A percentile compares a stretch with the other conserved stretches of the same genome.
These are phyloP conservation scores for Fusarium guadeloupense DNA, from an alignment of 2,329 filamentous ascomycete genomes.

Conservation along the genomic window DNA sequence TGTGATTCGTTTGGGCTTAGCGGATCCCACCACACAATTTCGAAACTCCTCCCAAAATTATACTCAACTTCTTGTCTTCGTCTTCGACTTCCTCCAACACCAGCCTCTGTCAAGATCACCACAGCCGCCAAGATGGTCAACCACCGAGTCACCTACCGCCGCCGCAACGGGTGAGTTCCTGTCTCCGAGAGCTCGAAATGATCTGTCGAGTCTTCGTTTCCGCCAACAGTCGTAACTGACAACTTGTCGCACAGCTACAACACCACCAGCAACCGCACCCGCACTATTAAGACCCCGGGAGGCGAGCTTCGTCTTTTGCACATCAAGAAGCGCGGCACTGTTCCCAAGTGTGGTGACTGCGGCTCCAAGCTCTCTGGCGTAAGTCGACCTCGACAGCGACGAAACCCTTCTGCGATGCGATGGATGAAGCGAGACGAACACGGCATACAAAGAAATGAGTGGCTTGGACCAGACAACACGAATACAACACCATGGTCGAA, in stretches of 20 bases:
- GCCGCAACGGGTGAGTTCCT: constrained; percentile 78
- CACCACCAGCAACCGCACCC: constrained; percentile 96
- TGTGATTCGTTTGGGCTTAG: constrained; percentile 52
- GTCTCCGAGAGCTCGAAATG: constrained; percentile 34
- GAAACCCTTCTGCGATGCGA: constrained; percentile 22
- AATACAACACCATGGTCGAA: not conserved
- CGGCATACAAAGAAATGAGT: constrained; percentile 7
- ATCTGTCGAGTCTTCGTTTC: constrained; percentile 23
- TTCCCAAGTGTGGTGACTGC: constrained; percentile 99
- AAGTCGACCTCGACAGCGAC: constrained; percentile 62
- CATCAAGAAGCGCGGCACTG: constrained; percentile 99
- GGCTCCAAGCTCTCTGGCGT: constrained; percentile 97
- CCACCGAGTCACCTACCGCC: constrained; percentile 74
- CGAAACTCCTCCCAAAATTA: constrained; percentile 56
- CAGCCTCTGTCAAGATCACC: constrained; percentile 41
- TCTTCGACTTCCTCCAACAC: constrained; percentile 49
- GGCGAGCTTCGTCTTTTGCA: constrained; percentile 95
- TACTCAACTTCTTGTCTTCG: no score
- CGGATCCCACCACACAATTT: constrained; percentile 58
- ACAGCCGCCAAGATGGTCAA: constrained; percentile 66
- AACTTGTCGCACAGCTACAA: constrained; percentile 77
- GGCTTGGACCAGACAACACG: constrained; percentile 1
- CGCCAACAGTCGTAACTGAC: constrained; percentile 38
- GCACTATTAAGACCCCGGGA: constrained; percentile 95
- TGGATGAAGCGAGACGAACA: constrained; percentile 25